Evolutionary conservation across 768 basidiomycete species (phyloP).

Genomic region (Filobasidium floriforme): DNA sequence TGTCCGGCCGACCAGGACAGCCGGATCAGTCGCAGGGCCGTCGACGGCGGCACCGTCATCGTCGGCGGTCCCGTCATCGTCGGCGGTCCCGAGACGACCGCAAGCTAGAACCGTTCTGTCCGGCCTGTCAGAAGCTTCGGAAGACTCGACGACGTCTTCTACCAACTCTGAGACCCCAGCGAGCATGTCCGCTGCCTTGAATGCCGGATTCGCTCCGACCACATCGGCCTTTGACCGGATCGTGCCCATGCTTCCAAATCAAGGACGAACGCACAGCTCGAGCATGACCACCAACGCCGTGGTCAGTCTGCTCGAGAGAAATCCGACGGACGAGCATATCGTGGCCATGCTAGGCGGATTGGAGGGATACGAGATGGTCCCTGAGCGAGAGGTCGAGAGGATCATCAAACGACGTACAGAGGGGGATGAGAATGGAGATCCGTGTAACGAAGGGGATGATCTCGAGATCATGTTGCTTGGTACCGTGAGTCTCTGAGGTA

Average conservation of each 20-base stretch:
- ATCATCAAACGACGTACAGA: slow-evolving; percentile 3
- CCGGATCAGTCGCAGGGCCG: background rate
- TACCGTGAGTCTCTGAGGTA: slow-evolving; percentile 20
- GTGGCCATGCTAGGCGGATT: slow-evolving; percentile 19
- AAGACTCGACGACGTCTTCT: background rate
- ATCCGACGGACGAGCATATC: slow-evolving; percentile 13
- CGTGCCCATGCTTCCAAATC: slow-evolving; percentile 4
- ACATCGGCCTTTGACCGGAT: slow-evolving; percentile 17
- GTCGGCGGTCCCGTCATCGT: background rate
- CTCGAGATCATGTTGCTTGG: slow-evolving; percentile 42
- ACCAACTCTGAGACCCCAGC: background rate
- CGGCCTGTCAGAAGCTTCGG: background rate
- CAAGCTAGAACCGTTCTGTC: background rate
- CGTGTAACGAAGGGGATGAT: slow-evolving; percentile 26
- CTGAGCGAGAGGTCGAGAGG: slow-evolving; percentile 8
- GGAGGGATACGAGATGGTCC: slow-evolving; percentile 14
- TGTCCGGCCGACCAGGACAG: slow-evolving; percentile 26
- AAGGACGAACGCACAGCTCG: background rate
- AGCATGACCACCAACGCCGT: slow-evolving; percentile 14
- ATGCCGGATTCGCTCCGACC: slow-evolving; percentile 13
- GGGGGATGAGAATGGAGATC: slow-evolving; percentile 12
- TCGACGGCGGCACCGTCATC: background rate
- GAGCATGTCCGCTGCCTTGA: slow-evolving; percentile 5
- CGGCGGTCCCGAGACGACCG: background rate
- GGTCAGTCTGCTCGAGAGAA: slow-evolving; percentile 10